These are phyloP conservation scores for Coprinopsis strossmayeri DNA, from an alignment of 768 basidiomycete species.

Conservation along the genomic window DNA sequence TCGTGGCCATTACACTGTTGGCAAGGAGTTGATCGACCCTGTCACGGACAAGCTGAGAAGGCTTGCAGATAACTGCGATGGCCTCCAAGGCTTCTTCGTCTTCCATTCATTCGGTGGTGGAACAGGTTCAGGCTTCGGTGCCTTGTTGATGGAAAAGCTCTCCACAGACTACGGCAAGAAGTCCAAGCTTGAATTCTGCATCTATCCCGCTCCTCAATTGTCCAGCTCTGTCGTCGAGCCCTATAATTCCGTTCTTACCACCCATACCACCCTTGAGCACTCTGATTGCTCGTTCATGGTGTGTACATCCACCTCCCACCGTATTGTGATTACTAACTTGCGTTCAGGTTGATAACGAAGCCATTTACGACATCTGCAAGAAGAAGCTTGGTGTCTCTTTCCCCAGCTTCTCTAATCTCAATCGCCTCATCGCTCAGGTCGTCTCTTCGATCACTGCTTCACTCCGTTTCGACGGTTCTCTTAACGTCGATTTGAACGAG, in stretches of 20 bases:
- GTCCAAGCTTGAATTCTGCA: slow-evolving; percentile 97
- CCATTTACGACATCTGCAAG: slow-evolving; percentile 99
- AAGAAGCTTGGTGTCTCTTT: slow-evolving; percentile 77
- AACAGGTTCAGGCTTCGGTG: slow-evolving; percentile 98
- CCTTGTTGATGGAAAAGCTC: slow-evolving; percentile 92
- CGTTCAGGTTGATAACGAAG: slow-evolving; percentile 74
- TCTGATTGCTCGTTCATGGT: slow-evolving; percentile 99
- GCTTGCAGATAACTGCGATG: slow-evolving; percentile 95
- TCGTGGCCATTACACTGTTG: slow-evolving; percentile 98
- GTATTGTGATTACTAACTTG: slow-evolving; percentile 8
- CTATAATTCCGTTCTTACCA: slow-evolving; percentile 95
- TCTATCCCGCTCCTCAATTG: slow-evolving; percentile 68
- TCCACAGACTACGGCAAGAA: slow-evolving; percentile 99
- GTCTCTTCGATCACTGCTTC: slow-evolving; percentile 97
- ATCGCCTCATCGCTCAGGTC: slow-evolving; percentile 94
- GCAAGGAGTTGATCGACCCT: slow-evolving; percentile 95
- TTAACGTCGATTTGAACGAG: slow-evolving; percentile 96
- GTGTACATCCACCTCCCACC: slow-evolving; percentile 12
- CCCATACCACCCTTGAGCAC: slow-evolving; percentile 97
- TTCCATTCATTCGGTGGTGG: slow-evolving; percentile 99
- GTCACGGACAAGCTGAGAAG: slow-evolving; percentile 97
- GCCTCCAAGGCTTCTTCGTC: slow-evolving; percentile 99
- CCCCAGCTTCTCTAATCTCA: slow-evolving; percentile 90
- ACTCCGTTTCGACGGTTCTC: slow-evolving; percentile 90
- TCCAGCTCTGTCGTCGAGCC: slow-evolving; percentile 97